Percentiles rank a stretch among this genome's conserved stretches.
phyloP scores from a whole-genome alignment of 441 rosid genomes.

The Euphorbia celastroides region DNA sequence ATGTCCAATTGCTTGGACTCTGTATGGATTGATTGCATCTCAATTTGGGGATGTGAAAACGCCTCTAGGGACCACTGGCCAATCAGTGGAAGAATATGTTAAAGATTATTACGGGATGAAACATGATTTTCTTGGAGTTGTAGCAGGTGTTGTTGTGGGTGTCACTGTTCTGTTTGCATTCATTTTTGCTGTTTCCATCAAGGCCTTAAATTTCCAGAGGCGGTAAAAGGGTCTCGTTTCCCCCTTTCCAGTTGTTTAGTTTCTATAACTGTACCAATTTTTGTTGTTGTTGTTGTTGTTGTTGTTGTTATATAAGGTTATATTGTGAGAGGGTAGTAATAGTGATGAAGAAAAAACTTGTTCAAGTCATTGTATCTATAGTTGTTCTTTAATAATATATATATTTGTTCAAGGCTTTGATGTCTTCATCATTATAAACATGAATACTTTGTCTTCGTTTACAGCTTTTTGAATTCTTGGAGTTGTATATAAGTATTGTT shows the following conservation, averaged over 20 bases:
- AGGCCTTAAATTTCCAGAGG: slow-evolving; percentile 38
- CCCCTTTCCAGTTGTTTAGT: not conserved
- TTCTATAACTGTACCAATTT: not conserved
- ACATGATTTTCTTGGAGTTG: slow-evolving; percentile 44
- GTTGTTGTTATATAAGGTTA: too few species aligned
- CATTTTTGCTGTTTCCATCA: slow-evolving; percentile 36
- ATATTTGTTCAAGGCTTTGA: too few species aligned
- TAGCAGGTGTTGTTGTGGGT: slow-evolving; percentile 33
- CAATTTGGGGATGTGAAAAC: slow-evolving; percentile 36
- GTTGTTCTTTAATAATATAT: too few species aligned
- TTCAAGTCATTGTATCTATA: too few species aligned
- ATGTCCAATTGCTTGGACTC: slow-evolving; percentile 44
- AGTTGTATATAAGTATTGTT: too few species aligned
- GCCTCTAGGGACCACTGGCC: slow-evolving; percentile 3
- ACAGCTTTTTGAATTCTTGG: too few species aligned
- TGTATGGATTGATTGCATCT: slow-evolving; percentile 44
- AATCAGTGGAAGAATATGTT: slow-evolving; percentile 26
- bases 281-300: not conserved
- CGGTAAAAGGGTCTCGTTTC: slow-evolving; percentile 16
- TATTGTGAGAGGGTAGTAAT: not conserved
- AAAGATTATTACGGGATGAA: slow-evolving; percentile 28
- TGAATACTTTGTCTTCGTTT: too few species aligned
- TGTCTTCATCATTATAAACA: too few species aligned
- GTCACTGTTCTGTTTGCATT: slow-evolving; percentile 31
- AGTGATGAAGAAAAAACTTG: not conserved